Conservation (phyloP, 768 basidiomycete genomes). For the Dendrothele bispora region DNA sequence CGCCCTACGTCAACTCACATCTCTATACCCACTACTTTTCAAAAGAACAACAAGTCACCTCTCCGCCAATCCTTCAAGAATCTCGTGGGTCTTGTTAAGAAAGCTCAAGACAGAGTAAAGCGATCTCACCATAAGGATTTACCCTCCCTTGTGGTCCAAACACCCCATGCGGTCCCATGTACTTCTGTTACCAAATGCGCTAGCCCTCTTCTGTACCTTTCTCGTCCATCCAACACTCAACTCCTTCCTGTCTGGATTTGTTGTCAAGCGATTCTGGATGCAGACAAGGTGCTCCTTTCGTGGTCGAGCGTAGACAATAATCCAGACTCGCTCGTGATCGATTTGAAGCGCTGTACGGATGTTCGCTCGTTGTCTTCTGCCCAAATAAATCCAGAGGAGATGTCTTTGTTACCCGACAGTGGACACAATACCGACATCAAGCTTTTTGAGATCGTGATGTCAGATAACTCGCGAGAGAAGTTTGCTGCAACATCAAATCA, state of each 20-base stretch:
- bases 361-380: constrained; percentile 54
- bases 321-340: constrained; percentile 39
- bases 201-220: constrained; percentile 53
- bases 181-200: constrained; percentile 14
- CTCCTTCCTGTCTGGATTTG: constrained; percentile 48
- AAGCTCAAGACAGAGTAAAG: constrained; percentile 28
- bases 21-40: constrained; percentile 15
- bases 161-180: constrained; percentile 18
- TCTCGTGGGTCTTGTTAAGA: constrained; percentile 62
- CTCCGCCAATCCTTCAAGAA: constrained; percentile 66
- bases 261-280: constrained; percentile 38
- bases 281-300: constrained; percentile 43
- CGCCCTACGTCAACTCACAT: constrained; percentile 13
- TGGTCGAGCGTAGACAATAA: constrained; percentile 42
- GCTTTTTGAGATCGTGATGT: constrained; percentile 66
- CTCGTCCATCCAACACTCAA: constrained; percentile 21
- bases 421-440: constrained; percentile 42
- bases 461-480: constrained; percentile 49
- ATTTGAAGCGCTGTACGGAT: constrained; percentile 55
- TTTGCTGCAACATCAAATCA: constrained; percentile 63
- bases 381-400: constrained; percentile 46
- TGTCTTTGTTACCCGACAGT: constrained; percentile 35
- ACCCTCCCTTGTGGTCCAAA: background rate
- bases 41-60: constrained; percentile 52
- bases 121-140: constrained; percentile 3